phyloP scores from a whole-genome alignment of 1,284 basidiomycete genomes.

The Cutaneotrichosporon sp. region DNA sequence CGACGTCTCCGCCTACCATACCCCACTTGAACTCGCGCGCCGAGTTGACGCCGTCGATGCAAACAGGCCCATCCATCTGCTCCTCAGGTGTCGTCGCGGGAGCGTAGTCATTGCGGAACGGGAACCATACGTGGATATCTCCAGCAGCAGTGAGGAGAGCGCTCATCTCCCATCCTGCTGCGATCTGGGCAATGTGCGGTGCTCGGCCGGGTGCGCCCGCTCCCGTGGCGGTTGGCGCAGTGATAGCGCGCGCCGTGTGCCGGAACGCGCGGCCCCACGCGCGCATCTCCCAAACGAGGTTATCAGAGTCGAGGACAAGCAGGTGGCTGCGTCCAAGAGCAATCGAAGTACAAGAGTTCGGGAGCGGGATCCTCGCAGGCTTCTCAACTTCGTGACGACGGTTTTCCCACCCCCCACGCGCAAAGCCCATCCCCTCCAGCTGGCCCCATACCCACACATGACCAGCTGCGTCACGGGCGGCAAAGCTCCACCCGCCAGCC shows the following conservation, averaged over 20 bases:
- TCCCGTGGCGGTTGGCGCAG: conserved; percentile 35
- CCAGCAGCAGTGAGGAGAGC: conserved; percentile 68
- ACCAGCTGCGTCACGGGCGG: conserved; percentile 63
- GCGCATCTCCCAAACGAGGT: conserved; percentile 49
- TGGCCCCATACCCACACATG: conserved; percentile 78
- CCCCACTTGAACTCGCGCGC: conserved; percentile 39
- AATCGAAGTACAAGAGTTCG: conserved; percentile 36
- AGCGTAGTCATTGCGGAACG: conserved; percentile 52
- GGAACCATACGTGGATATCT: conserved; percentile 74
- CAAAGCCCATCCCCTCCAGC: conserved; percentile 57
- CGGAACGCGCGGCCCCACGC: conserved; percentile 47
- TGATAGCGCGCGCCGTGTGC: conserved; percentile 39
- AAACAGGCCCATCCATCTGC: conserved; percentile 34
- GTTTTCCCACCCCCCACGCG: conserved; percentile 58
- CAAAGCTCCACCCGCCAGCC: conserved; percentile 69
- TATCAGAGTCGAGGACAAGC: conserved; percentile 46
- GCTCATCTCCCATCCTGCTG: conserved; percentile 72
- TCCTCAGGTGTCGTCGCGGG: conserved; percentile 24
- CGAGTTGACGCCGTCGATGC: conserved; percentile 43
- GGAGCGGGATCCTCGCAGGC: conserved; percentile 42
- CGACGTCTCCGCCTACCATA: conserved; percentile 31
- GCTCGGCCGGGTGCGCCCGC: conserved; percentile 21
- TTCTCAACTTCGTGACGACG: conserved; percentile 30
- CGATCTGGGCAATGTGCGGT: conserved; percentile 61
- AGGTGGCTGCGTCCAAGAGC: conserved; percentile 43